Conservation (phyloP, 2,329 filamentous ascomycete genomes). For the Exophiala spinifera region DNA sequence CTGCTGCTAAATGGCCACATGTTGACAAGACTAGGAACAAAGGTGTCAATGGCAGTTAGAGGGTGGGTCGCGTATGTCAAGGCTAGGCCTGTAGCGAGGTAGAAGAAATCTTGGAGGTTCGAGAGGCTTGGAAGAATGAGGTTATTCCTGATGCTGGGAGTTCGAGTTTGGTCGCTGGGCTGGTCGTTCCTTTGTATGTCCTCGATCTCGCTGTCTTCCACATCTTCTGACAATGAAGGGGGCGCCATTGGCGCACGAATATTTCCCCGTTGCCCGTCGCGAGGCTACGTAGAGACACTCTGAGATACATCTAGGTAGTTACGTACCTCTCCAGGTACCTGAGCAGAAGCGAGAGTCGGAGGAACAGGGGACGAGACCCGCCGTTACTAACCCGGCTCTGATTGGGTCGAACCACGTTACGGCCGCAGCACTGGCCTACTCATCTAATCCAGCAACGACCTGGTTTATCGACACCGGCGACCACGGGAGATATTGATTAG, state of each 20-base stretch:
- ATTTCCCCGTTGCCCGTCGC: background rate
- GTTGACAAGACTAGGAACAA: slow-evolving; percentile 18
- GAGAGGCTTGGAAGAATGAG: background rate
- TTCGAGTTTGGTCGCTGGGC: background rate
- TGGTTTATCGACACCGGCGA: too few species aligned
- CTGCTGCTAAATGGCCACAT: slow-evolving; percentile 23
- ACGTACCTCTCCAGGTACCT: too few species aligned
- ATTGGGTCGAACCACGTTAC: too few species aligned
- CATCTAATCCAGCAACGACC: too few species aligned
- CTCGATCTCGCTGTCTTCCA: background rate
- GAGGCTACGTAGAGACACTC: background rate
- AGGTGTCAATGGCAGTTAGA: slow-evolving; percentile 20
- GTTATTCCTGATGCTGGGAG: background rate
- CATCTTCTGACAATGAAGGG: too few species aligned
- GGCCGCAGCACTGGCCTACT: too few species aligned
- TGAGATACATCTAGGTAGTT: background rate
- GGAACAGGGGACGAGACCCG: too few species aligned
- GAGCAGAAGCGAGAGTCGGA: background rate
- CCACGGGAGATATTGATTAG: too few species aligned
- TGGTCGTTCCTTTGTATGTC: background rate
- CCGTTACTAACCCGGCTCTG: too few species aligned
- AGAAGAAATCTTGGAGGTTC: slow-evolving; percentile 14
- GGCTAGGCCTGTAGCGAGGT: slow-evolving; percentile 16
- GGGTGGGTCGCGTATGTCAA: slow-evolving; percentile 23
- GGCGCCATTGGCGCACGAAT: background rate